Evolutionary conservation across 495 filamentous ascomycete species (phyloP), one percentile per base, ranked within the genome.

Genomic region (Parathielavia appendiculata): DNA sequence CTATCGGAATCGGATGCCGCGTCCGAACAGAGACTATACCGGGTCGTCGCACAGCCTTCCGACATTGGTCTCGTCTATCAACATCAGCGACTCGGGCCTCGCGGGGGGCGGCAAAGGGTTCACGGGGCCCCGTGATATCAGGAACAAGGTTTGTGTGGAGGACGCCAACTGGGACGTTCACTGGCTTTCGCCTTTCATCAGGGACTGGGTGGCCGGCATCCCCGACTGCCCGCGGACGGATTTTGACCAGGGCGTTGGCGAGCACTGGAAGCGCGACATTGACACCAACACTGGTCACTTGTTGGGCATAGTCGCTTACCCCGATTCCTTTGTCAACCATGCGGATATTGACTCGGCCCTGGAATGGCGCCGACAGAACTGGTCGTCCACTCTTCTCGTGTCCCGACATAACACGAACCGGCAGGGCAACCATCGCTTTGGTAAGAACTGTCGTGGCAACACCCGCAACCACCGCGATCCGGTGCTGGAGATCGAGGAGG

Each of bases 241-340:
- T 9, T 66, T 71, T 23, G 23, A 61, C 12, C 26, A 60, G 0
- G n/a, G 50, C 1, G 36, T 54, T 12, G 23, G 38, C 4, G 36
- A 58, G 4, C 69, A 75, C 17, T 68, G 61, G 41, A 38, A 43
- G 1, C 65, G 64, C 23, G 74, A 73, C 19, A 56, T 77, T 16
- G 54, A 75, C 48, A 59, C 74, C 1, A 7, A 46, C 14, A 71
- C 63, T 0, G 73, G 74, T 17, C 4, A 9, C 17, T 61, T 74
- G 20, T 30, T 73, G 30, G 32, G 53, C 7, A 71, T 72, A 0
- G 34, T 71, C 5, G 14, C 45, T 2, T 55, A 69, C 16, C 62
- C 66, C 1, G 55, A 62, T 0, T 73, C 70, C 26, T 20, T 63
- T 22, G 44, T 38, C 12, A 17, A 58, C 16, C 22, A 49, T 5